These are phyloP conservation scores for Thymus quinquecostatus DNA, from an alignment of 257 asterid species.

Conservation along the genomic window DNA sequence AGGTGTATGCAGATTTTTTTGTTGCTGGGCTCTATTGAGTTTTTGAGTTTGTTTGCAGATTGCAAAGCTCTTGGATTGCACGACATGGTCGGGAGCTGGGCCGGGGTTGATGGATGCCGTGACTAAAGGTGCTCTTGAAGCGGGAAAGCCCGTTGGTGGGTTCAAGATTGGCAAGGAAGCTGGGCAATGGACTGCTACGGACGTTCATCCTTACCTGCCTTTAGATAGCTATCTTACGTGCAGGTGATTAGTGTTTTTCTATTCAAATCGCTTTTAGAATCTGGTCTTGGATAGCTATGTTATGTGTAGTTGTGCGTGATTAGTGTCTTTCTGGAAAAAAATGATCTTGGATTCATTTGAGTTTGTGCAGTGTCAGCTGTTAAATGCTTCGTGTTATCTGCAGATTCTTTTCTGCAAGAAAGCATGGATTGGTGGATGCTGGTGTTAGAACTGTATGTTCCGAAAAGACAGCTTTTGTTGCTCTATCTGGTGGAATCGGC, in stretches of 20 bases:
- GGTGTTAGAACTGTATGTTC: slow-evolving; percentile 63
- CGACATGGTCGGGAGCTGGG: slow-evolving; percentile 97
- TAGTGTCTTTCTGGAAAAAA: neutral
- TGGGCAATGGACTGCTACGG: slow-evolving; percentile 85
- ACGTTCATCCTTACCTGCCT: slow-evolving; percentile 78
- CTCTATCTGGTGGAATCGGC: slow-evolving; percentile 92
- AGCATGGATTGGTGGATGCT: slow-evolving; percentile 94
- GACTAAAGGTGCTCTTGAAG: slow-evolving; percentile 84
- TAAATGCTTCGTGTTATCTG: slow-evolving; percentile 16
- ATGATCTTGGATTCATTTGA: neutral
- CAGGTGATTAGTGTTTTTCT: slow-evolving; percentile 50
- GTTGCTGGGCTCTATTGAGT: slow-evolving; percentile 15
- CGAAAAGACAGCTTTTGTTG: slow-evolving; percentile 80
- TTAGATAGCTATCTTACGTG: slow-evolving; percentile 71
- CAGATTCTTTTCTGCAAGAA: slow-evolving; percentile 95
- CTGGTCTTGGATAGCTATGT: no score
- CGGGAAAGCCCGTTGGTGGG: slow-evolving; percentile 90
- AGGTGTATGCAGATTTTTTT: slow-evolving; percentile 2
- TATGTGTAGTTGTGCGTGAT: neutral
- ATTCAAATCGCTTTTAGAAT: neutral
- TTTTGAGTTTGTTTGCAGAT: slow-evolving; percentile 45
- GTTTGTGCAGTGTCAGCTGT: neutral
- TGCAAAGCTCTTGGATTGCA: slow-evolving; percentile 70
- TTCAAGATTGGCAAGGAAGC: slow-evolving; percentile 91
- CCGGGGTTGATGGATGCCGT: slow-evolving; percentile 98